Conservation (phyloP, 2,329 filamentous ascomycete genomes). For the Gnomoniopsis sp. region DNA sequence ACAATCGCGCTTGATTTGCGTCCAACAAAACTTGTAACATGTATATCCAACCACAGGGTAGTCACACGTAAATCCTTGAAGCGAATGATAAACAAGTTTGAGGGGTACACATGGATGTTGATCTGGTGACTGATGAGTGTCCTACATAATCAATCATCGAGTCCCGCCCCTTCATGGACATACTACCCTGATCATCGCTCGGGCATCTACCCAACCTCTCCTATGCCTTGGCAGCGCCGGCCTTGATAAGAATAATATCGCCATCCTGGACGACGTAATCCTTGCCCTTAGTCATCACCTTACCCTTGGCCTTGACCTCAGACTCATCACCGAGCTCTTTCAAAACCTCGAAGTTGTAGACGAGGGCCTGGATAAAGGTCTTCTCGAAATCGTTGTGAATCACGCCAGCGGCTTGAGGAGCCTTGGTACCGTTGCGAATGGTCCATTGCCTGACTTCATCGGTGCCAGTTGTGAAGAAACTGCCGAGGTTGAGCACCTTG, state of each 20-base stretch:
- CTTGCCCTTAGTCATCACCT: slow-evolving; percentile 97
- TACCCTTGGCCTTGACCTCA: slow-evolving; percentile 87
- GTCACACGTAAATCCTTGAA: not conserved
- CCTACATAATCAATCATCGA: not conserved
- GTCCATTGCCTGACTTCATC: slow-evolving; percentile 99
- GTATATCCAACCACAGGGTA: not conserved
- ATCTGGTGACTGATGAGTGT: not conserved
- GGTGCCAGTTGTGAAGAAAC: slow-evolving; percentile 94
- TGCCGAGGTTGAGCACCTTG: slow-evolving; percentile 81
- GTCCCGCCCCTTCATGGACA: not conserved
- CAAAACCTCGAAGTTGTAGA: slow-evolving; percentile 82
- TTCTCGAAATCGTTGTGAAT: slow-evolving; percentile 94
- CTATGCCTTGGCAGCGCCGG: slow-evolving; percentile 68
- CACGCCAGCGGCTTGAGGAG: slow-evolving; percentile 94
- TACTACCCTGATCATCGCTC: not conserved
- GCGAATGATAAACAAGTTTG: not conserved
- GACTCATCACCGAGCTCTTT: slow-evolving; percentile 87
- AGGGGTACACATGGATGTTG: not conserved
- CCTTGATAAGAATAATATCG: slow-evolving; percentile 84
- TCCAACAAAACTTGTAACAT: no score
- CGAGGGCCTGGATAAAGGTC: slow-evolving; percentile 95
- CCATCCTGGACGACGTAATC: slow-evolving; percentile 71
- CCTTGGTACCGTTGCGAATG: slow-evolving; percentile 91
- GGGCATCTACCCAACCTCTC: not conserved
- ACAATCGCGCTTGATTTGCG: no score